phyloP scores from a whole-genome alignment of 208 protist genomes.

The Leishmania turanica region DNA sequence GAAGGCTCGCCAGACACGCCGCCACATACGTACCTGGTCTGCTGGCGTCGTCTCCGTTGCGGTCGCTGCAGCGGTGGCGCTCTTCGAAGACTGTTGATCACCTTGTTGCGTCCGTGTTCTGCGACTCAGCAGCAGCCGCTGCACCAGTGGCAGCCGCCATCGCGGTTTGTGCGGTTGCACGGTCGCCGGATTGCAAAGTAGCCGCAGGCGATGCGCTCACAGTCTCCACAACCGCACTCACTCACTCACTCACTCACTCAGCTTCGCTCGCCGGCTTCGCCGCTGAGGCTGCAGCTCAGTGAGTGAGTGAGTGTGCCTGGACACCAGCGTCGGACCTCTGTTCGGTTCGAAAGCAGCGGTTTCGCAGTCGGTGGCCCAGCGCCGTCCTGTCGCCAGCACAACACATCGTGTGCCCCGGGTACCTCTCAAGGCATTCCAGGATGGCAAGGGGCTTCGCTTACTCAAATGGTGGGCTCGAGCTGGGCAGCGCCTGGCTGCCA shows the following conservation, averaged over 20 bases:
- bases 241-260: too few species aligned
- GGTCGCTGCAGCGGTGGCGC: neutral
- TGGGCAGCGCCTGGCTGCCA: neutral
- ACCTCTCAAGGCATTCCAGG: neutral
- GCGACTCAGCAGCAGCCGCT: neutral
- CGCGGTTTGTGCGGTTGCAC: neutral
- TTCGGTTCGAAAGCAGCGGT: neutral
- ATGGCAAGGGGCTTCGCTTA: neutral
- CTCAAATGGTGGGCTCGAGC: neutral
- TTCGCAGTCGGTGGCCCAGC: neutral
- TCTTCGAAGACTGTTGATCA: neutral
- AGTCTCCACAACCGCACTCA: neutral
- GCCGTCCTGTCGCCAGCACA: neutral
- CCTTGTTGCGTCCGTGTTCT: neutral
- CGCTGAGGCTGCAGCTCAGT: neutral
- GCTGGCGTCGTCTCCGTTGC: neutral
- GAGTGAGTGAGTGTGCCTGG: neutral
- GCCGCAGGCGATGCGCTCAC: neutral
- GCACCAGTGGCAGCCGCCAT: neutral
- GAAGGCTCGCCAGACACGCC: conserved; percentile 19
- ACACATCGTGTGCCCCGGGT: neutral
- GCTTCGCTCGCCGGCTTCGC: neutral
- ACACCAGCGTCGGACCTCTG: neutral
- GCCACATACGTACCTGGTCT: neutral
- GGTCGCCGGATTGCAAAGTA: neutral